phyloP scores from a whole-genome alignment of 345 rosid genomes.

The Dipteronia dyeriana region DNA sequence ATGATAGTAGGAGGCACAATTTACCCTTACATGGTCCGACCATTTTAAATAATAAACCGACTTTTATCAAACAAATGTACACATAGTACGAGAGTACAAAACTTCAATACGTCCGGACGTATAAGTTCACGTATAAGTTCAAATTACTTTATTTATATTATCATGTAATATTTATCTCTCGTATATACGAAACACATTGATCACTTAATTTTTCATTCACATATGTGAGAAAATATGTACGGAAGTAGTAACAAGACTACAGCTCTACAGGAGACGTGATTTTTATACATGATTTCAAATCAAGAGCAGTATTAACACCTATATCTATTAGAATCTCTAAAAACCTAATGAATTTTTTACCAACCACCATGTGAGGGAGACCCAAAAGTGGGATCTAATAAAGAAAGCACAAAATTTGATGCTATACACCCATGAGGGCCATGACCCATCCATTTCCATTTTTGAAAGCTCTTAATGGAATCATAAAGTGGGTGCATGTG shows the following conservation, averaged over 20 bases:
- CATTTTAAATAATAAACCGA: slow-evolving; percentile 7
- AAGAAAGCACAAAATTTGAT: neutral
- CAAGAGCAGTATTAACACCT: too few relatives aligned
- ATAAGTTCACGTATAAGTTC: neutral
- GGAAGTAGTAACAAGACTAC: neutral
- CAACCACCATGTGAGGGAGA: slow-evolving; percentile 8
- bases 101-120: neutral
- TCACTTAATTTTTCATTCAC: neutral
- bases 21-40: neutral
- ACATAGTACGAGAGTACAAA: too few relatives aligned
- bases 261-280: neutral
- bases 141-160: too few relatives aligned
- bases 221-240: neutral
- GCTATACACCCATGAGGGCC: too few relatives aligned
- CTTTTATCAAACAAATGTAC: slow-evolving; percentile 9
- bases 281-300: too few relatives aligned
- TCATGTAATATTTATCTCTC: too few relatives aligned
- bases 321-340: too few relatives aligned
- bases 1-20: neutral
- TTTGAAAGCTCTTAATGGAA: slow-evolving; percentile 20
- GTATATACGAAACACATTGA: too few relatives aligned
- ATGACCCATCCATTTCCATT: neutral
- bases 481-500: neutral
- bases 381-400: neutral
- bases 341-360: neutral